phyloP scores from a whole-genome alignment of 2,329 filamentous ascomycete genomes.

The Lasiodiplodia citricola region DNA sequence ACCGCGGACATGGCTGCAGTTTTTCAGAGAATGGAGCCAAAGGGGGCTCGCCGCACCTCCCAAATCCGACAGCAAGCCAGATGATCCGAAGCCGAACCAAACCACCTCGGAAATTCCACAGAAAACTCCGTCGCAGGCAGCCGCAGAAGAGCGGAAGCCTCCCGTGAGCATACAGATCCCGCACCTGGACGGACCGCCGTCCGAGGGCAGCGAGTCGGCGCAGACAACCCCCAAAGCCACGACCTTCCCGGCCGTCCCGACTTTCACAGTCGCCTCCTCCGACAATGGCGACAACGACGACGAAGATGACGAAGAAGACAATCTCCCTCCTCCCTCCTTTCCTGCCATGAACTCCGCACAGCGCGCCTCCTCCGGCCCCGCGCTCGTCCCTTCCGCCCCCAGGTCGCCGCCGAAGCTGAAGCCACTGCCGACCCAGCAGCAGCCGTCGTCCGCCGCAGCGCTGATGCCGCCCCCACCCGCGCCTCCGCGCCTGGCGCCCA shows the following conservation, averaged over 20 bases:
- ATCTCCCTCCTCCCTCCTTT: constrained; percentile 49
- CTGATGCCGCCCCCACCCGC: constrained; percentile 48
- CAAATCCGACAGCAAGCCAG: background rate
- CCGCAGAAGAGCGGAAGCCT: constrained; percentile 2
- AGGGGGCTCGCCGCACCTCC: constrained; percentile 8
- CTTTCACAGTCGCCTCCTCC: constrained; percentile 43
- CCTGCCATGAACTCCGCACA: constrained; percentile 55
- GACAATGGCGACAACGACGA: constrained; percentile 35
- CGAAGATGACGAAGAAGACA: constrained; percentile 40
- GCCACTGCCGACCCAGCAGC: constrained; percentile 10
- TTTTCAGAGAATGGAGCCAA: constrained; percentile 1
- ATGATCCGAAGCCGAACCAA: constrained; percentile 2
- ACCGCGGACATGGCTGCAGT: constrained; percentile 41
- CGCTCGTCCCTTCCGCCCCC: constrained; percentile 30
- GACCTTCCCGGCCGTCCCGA: constrained; percentile 28
- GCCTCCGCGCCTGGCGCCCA: constrained; percentile 34
- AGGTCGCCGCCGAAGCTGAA: constrained; percentile 19
- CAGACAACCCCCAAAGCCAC: constrained; percentile 27
- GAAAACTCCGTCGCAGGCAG: constrained; percentile 24
- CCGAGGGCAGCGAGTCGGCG: constrained; percentile 18
- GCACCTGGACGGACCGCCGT: constrained; percentile 27
- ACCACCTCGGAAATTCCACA: background rate
- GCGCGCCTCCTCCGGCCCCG: constrained; percentile 45
- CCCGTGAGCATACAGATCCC: constrained; percentile 21
- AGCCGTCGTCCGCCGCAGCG: constrained; percentile 3